These are phyloP conservation scores for Colletotrichum sp. DNA, from an alignment of 2,329 filamentous ascomycete species.

Conservation along the genomic window DNA sequence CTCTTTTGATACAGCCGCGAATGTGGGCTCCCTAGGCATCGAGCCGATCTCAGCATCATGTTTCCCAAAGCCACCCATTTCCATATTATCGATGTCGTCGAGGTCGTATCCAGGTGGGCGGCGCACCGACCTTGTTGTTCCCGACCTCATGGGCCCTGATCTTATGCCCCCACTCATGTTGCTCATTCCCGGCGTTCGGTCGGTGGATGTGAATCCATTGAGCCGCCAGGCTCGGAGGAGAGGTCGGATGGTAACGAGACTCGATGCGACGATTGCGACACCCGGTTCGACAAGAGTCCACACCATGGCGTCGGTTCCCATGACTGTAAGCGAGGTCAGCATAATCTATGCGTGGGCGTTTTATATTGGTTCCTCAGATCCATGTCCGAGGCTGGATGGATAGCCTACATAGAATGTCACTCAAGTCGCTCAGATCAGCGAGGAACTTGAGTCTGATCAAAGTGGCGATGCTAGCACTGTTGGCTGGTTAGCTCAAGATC, in stretches of 20 bases:
- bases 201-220: constrained; percentile 49
- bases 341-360: background rate
- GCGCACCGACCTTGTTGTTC: constrained; percentile 27
- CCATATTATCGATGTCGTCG: constrained; percentile 41
- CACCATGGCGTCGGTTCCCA: constrained; percentile 56
- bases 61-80: constrained; percentile 19
- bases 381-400: background rate
- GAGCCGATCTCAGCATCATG: background rate
- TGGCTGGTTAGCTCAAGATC: background rate
- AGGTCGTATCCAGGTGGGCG: constrained; percentile 37
- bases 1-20: background rate
- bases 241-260: constrained; percentile 58
- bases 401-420: constrained; percentile 53
- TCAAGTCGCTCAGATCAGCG: constrained; percentile 44
- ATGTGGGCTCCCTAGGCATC: background rate
- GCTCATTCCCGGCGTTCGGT: constrained; percentile 34
- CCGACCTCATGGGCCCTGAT: constrained; percentile 34
- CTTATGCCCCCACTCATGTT: constrained; percentile 25
- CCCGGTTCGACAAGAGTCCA: constrained; percentile 63
- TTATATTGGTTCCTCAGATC: background rate
- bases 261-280: constrained; percentile 58
- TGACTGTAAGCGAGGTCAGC: constrained; percentile 33
- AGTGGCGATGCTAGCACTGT: constrained; percentile 57
- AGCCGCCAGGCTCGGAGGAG: constrained; percentile 53
- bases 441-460: constrained; percentile 56